Evolutionary conservation across 176 grass and related monocot genomes (phyloP).

Genomic region (Ensete glaucum): DNA sequence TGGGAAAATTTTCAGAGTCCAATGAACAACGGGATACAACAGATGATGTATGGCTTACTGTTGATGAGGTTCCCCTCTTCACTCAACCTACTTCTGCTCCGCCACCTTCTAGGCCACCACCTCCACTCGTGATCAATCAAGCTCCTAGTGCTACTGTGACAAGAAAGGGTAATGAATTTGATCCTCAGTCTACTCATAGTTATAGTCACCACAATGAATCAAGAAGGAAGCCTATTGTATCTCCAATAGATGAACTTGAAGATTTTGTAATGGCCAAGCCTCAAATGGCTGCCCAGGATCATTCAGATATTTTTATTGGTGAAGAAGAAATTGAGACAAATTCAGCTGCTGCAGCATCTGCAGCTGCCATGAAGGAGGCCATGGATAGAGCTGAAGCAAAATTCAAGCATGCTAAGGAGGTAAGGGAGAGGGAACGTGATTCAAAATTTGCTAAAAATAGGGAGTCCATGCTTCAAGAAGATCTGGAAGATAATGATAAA

Average conservation of each 20-base stretch:
- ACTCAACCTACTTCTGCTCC: constrained; percentile 72
- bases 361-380: constrained; percentile 92
- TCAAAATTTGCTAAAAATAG: constrained; percentile 50
- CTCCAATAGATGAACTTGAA: constrained; percentile 67
- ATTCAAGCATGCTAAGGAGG: constrained; percentile 86
- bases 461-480: constrained; percentile 29
- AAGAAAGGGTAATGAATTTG: constrained; percentile 30
- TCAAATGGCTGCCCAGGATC: constrained; percentile 38
- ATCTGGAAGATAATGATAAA: constrained; percentile 28
- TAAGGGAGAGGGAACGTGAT: constrained; percentile 76
- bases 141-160: constrained; percentile 30
- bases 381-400: constrained; percentile 96
- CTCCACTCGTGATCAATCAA: constrained; percentile 38
- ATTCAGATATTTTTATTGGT: constrained; percentile 24
- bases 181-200: constrained; percentile 29
- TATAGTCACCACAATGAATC: constrained; percentile 44
- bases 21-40: constrained; percentile 43
- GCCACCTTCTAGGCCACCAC: constrained; percentile 70
- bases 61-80: constrained; percentile 94
- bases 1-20: constrained; percentile 43
- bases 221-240: constrained; percentile 32
- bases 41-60: constrained; percentile 88
- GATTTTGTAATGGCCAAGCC: constrained; percentile 45
- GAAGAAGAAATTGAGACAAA: constrained; percentile 64
- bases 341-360: constrained; percentile 50